These are phyloP conservation scores for Hypomyces perniciosus DNA, from an alignment of 2,329 filamentous ascomycete genomes.

Conservation along the genomic window DNA sequence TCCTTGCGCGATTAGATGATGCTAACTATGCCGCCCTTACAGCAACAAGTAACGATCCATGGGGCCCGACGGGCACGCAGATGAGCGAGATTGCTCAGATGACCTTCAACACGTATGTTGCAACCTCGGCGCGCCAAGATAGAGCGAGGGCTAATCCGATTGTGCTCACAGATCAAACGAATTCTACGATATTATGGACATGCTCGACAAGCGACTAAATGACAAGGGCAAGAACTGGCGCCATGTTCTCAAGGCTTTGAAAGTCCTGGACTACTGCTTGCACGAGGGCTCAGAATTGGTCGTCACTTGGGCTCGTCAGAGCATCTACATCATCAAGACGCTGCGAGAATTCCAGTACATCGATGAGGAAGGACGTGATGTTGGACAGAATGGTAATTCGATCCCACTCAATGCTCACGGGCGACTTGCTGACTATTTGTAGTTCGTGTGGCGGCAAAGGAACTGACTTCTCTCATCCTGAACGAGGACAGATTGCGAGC, in stretches of 20 bases:
- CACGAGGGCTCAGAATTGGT: slow-evolving; percentile 96
- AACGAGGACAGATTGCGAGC: slow-evolving; percentile 89
- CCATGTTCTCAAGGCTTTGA: slow-evolving; percentile 93
- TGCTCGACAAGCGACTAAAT: slow-evolving; percentile 96
- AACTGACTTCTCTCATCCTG: slow-evolving; percentile 83
- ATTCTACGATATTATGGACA: slow-evolving; percentile 99
- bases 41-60: slow-evolving; percentile 98
- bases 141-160: slow-evolving; percentile 2
- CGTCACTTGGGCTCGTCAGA: slow-evolving; percentile 96
- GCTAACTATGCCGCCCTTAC: slow-evolving; percentile 15
- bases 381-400: slow-evolving; percentile 85
- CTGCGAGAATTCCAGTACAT: slow-evolving; percentile 94
- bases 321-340: slow-evolving; percentile 98
- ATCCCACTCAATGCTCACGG: background rate
- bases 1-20: background rate
- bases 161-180: slow-evolving; percentile 66
- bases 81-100: slow-evolving; percentile 98
- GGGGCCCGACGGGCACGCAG: slow-evolving; percentile 95
- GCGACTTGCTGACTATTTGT: slow-evolving; percentile 14
- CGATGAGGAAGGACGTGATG: slow-evolving; percentile 91
- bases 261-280: slow-evolving; percentile 95
- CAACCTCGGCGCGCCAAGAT: background rate
- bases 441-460: slow-evolving; percentile 96
- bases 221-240: slow-evolving; percentile 99
- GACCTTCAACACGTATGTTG: slow-evolving; percentile 88